phyloP scores from a whole-genome alignment of 306 rosid genomes.

The Fragaria ananassa region DNA sequence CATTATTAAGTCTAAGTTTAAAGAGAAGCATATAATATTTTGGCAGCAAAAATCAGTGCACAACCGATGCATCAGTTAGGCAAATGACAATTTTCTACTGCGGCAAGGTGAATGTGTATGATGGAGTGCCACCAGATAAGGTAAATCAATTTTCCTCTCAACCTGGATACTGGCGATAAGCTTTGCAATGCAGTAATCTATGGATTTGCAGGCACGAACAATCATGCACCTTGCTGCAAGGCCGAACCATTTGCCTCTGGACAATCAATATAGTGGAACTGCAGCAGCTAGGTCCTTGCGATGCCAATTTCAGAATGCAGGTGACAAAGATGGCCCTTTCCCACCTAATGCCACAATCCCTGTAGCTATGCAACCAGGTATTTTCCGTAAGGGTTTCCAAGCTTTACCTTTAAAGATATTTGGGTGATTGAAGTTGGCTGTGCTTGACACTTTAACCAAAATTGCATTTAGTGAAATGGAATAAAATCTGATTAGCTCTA shows the following conservation, averaged over 20 bases:
- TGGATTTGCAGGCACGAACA: constrained; percentile 80
- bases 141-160: constrained; percentile 43
- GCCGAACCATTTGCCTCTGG: constrained; percentile 50
- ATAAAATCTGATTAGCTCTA: constrained; percentile 10
- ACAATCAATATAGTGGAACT: constrained; percentile 48
- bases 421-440: constrained; percentile 1
- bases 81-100: constrained; percentile 96
- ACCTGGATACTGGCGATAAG: constrained; percentile 39
- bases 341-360: constrained; percentile 47
- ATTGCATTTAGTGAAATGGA: constrained; percentile 13
- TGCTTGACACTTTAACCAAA: constrained; percentile 4
- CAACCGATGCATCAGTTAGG: constrained; percentile 46
- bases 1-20: not conserved
- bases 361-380: constrained; percentile 71
- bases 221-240: constrained; percentile 89
- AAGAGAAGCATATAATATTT: constrained; percentile 22
- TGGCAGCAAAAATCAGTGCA: constrained; percentile 59
- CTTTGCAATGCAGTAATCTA: constrained; percentile 40
- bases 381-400: constrained; percentile 12
- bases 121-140: constrained; percentile 85
- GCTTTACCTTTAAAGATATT: constrained; percentile 12
- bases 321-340: constrained; percentile 45
- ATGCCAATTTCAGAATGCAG: constrained; percentile 39
- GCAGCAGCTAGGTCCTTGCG: constrained; percentile 50
- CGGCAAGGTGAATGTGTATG: constrained; percentile 96